Conservation (phyloP, 306 rosid genomes). For the Cucurbita pepo region DNA sequence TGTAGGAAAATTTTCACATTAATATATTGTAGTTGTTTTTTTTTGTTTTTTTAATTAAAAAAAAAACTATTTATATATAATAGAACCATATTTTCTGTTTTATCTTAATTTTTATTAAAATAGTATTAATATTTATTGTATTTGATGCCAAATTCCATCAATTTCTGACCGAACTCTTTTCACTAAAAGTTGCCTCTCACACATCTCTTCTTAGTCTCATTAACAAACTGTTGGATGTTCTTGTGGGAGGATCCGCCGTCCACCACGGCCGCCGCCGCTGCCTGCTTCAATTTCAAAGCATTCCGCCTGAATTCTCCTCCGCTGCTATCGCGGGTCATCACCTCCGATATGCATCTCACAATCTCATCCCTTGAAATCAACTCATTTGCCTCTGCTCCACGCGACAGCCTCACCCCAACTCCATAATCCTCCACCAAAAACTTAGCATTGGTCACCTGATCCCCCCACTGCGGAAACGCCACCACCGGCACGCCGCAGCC, state of each 20-base stretch:
- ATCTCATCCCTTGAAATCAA: slow-evolving; percentile 22
- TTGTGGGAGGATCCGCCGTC: slow-evolving; percentile 32
- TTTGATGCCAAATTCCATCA: too few species aligned
- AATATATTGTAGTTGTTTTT: too few species aligned
- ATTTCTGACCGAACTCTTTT: too few species aligned
- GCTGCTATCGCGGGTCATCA: slow-evolving; percentile 15
- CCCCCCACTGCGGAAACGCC: slow-evolving; percentile 76
- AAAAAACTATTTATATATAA: too few species aligned
- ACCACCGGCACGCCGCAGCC: slow-evolving; percentile 43
- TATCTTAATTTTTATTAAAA: too few species aligned
- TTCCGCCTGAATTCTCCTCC: slow-evolving; percentile 15
- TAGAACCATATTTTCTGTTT: too few species aligned
- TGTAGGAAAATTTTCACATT: too few species aligned
- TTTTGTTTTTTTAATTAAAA: too few species aligned
- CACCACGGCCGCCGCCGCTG: slow-evolving; percentile 12
- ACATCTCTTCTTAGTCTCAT: neutral
- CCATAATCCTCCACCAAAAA: slow-evolving; percentile 34
- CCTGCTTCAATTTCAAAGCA: slow-evolving; percentile 17
- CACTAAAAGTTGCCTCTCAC: too few species aligned
- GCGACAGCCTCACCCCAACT: slow-evolving; percentile 22
- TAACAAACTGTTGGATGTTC: slow-evolving; percentile 20
- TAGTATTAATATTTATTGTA: too few species aligned
- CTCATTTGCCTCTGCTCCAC: slow-evolving; percentile 15
- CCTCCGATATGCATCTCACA: slow-evolving; percentile 23
- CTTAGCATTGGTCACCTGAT: slow-evolving; percentile 58